phyloP scores from a whole-genome alignment of 1,284 basidiomycete genomes.

The Pisolithus thermaeus region DNA sequence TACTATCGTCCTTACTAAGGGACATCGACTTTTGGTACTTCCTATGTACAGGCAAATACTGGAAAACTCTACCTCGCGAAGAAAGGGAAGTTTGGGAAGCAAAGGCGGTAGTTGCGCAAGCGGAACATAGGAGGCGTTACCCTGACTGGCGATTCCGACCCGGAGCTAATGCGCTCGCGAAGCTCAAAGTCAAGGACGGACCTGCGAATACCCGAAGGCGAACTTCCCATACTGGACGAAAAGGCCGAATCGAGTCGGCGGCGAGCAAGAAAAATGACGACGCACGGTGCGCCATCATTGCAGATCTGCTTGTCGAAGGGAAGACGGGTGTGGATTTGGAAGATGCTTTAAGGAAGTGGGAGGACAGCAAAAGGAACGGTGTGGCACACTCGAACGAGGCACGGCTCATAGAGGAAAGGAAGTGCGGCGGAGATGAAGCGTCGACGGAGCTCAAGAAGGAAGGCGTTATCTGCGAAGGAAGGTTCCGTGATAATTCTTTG shows the following conservation, averaged over 20 bases:
- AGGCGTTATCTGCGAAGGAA: constrained; percentile 3
- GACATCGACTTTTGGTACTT: not conserved
- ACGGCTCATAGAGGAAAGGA: constrained; percentile 4
- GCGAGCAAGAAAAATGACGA: constrained; percentile 28
- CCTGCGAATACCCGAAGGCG: constrained; percentile 31
- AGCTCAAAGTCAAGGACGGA: constrained; percentile 39
- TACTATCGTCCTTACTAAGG: not conserved
- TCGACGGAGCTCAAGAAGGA: constrained; percentile 12
- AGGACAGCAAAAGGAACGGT: constrained; percentile 11
- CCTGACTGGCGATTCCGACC: constrained; percentile 75
- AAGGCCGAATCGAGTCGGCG: constrained; percentile 28
- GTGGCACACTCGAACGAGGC: constrained; percentile 5
- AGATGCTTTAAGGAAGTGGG: constrained; percentile 41
- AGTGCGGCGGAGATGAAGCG: constrained; percentile 21
- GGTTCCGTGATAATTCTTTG: not conserved
- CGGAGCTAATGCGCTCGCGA: constrained; percentile 48
- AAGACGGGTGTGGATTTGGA: constrained; percentile 45
- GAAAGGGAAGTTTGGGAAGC: constrained; percentile 71
- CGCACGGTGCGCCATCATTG: constrained; percentile 40
- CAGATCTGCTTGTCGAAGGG: constrained; percentile 45
- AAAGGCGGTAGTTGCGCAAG: constrained; percentile 67
- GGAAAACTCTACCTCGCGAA: constrained; percentile 53
- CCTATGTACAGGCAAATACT: constrained; percentile 43
- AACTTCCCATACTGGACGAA: constrained; percentile 33
- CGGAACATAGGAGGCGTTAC: constrained; percentile 70